Percentiles rank a stretch among this genome's conserved stretches.
Evolutionary conservation across 306 rosid species (phyloP).

Genomic region (Malus domestica): ASM211411v1 NC_041797.1:3486001-3486500

Average conservation of each 20-base stretch:
- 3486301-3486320: constrained; percentile 62
- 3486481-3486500: constrained; percentile 25
- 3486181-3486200: constrained; percentile 60
- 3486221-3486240: constrained; percentile 71
- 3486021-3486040: constrained; percentile 57
- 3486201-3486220: constrained; percentile 58
- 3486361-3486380: constrained; percentile 47
- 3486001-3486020: constrained; percentile 59
- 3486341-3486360: constrained; percentile 69
- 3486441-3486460: constrained; percentile 67
- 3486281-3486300: constrained; percentile 42
- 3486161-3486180: constrained; percentile 52
- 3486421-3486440: constrained; percentile 48
- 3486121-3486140: constrained; percentile 51
- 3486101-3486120: constrained; percentile 52
- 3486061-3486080: constrained; percentile 44
- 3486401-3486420: constrained; percentile 78
- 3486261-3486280: constrained; percentile 57
- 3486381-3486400: constrained; percentile 47
- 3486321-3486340: constrained; percentile 54
- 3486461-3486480: constrained; percentile 48
- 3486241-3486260: constrained; percentile 65
- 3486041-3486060: constrained; percentile 59
- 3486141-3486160: constrained; percentile 56
- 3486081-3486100: constrained; percentile 61